Evolutionary conservation across 1,284 basidiomycete species (phyloP).

Genomic region (Mycosarcoma mackinlayi): DNA sequence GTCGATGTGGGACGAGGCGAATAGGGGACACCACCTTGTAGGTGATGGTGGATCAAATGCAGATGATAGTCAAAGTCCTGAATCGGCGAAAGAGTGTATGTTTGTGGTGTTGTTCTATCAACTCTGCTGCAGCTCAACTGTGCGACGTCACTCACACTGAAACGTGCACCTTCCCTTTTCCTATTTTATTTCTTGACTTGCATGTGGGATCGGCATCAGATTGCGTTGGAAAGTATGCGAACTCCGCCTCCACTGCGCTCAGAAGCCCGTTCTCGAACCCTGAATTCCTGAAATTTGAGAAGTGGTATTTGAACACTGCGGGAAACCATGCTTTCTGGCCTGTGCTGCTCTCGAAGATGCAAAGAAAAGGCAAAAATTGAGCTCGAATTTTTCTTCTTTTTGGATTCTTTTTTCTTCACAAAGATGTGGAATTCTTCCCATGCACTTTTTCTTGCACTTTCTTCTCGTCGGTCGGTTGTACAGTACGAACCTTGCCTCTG

Average conservation of each 20-base stretch:
- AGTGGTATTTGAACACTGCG: too few relatives aligned
- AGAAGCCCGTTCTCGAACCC: neutral
- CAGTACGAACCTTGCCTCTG: neutral
- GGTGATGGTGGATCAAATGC: neutral
- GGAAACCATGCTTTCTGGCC: too few relatives aligned
- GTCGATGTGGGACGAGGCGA: too few relatives aligned
- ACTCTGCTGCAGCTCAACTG: slow-evolving; percentile 1
- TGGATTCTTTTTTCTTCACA: slow-evolving; percentile 1
- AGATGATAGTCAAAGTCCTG: slow-evolving; percentile 4
- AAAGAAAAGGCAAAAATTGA: slow-evolving; percentile 7
- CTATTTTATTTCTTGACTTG: too few relatives aligned
- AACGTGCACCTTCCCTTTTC: slow-evolving; percentile 13
- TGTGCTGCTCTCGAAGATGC: too few relatives aligned
- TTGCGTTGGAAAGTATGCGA: too few relatives aligned
- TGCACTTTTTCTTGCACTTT: neutral
- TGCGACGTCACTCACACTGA: slow-evolving; percentile 8
- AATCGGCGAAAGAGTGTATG: neutral
- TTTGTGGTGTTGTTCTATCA: slow-evolving; percentile 17
- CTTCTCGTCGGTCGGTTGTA: too few relatives aligned
- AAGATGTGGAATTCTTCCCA: neutral
- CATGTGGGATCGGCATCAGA: slow-evolving; percentile 25
- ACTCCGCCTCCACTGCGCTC: slow-evolving; percentile 2
- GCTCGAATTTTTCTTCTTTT: slow-evolving; percentile 4
- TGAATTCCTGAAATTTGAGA: neutral
- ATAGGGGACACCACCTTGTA: too few relatives aligned